phyloP scores from a whole-genome alignment of 2,329 filamentous ascomycete species.

The Teratosphaeria nubilosa region DNA sequence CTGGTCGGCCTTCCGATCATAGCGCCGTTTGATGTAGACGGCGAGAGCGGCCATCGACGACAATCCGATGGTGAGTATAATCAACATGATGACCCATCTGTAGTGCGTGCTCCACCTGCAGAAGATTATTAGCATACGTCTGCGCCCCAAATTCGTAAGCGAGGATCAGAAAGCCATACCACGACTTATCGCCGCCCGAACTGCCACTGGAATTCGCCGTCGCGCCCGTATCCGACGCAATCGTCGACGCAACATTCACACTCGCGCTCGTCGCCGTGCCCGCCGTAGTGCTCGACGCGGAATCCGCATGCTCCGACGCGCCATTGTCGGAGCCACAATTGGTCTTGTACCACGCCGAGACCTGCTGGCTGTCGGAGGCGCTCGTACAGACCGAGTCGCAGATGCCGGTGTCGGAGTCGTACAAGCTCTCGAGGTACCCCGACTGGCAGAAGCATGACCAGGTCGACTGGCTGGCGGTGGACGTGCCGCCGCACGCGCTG shows the following conservation, averaged over 20 bases:
- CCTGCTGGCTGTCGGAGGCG: conserved; percentile 42
- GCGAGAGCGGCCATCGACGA: conserved; percentile 55
- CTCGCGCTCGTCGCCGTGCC: conserved; percentile 1
- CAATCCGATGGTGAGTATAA: conserved; percentile 62
- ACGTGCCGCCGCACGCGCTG: conserved; percentile 51
- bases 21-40: conserved; percentile 61
- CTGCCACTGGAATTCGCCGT: neutral
- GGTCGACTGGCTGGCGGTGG: conserved; percentile 37
- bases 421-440: conserved; percentile 47
- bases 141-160: neutral
- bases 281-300: conserved; percentile 5
- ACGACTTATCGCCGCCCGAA: neutral
- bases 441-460: conserved; percentile 69
- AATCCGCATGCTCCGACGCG: conserved; percentile 19
- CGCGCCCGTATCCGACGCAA: conserved; percentile 15
- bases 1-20: conserved; percentile 57
- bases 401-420: conserved; percentile 38
- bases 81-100: conserved; percentile 73
- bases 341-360: conserved; percentile 60
- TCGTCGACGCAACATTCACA: neutral
- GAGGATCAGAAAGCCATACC: neutral
- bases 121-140: neutral
- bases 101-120: conserved; percentile 18
- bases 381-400: conserved; percentile 45
- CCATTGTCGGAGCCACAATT: conserved; percentile 49